These are phyloP conservation scores for Xylaria curta DNA, from an alignment of 495 filamentous ascomycete species.

Conservation along the genomic window DNA sequence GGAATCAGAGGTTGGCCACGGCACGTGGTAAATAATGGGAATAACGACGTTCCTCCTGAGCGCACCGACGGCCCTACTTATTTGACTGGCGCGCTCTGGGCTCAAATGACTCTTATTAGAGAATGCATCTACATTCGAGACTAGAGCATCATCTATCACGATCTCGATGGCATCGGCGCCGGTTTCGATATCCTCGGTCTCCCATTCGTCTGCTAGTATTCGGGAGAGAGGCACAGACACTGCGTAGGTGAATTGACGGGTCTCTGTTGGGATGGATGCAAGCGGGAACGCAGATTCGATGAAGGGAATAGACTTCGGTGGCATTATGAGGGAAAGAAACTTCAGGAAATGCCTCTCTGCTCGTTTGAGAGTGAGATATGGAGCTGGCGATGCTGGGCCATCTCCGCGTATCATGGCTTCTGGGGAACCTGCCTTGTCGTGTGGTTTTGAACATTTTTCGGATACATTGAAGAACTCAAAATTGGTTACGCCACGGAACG, in stretches of 20 bases:
- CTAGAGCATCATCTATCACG: conserved; percentile 60
- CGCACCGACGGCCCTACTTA: conserved; percentile 59
- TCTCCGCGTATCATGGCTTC: conserved; percentile 51
- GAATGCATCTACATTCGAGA: conserved; percentile 41
- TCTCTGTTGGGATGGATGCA: conserved; percentile 64
- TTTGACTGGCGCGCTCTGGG: conserved; percentile 53
- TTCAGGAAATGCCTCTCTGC: conserved; percentile 75
- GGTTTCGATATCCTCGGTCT: conserved; percentile 65
- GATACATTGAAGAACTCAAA: conserved; percentile 77
- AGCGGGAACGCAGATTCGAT: conserved; percentile 72
- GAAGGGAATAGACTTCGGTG: conserved; percentile 57
- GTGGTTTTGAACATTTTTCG: conserved; percentile 36
- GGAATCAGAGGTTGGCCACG: conserved; percentile 46
- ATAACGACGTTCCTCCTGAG: conserved; percentile 65
- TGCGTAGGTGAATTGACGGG: conserved; percentile 68
- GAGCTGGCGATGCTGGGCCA: conserved; percentile 47
- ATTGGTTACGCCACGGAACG: conserved; percentile 68
- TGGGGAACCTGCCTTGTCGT: conserved; percentile 26
- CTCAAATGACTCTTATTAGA: conserved; percentile 54
- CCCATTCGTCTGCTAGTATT: conserved; percentile 53
- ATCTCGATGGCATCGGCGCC: conserved; percentile 75
- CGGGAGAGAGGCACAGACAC: conserved; percentile 65
- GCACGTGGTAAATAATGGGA: conserved; percentile 70
- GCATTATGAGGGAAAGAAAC: conserved; percentile 67
- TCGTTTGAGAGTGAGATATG: conserved; percentile 73